Evolutionary conservation across 1,284 basidiomycete genomes (phyloP).

Genomic region (Somion occarium): DNA sequence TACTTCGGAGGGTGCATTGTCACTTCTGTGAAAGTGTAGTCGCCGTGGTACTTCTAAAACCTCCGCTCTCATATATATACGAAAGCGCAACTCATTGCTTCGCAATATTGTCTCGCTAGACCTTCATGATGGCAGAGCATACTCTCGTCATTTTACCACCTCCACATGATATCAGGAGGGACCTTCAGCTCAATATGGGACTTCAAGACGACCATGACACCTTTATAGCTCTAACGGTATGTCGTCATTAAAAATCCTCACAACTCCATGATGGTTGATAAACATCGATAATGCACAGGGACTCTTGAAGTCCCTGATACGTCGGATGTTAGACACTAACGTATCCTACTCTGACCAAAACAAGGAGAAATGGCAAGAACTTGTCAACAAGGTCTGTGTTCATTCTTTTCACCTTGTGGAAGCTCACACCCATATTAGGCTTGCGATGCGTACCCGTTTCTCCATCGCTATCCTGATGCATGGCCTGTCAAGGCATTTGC

Average conservation of each 20-base stretch:
- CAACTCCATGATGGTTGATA: too few relatives aligned
- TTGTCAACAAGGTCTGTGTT: not conserved
- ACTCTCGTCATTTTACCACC: too few relatives aligned
- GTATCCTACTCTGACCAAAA: not conserved
- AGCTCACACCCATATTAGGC: not conserved
- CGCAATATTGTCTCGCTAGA: too few relatives aligned
- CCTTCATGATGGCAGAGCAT: too few relatives aligned
- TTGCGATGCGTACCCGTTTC: not conserved
- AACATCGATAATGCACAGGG: too few relatives aligned
- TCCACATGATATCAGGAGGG: not conserved
- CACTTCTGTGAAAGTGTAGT: too few relatives aligned
- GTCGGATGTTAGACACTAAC: not conserved
- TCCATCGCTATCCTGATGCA: not conserved
- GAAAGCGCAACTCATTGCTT: too few relatives aligned
- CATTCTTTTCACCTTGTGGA: too few relatives aligned
- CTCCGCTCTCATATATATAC: too few relatives aligned
- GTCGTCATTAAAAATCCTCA: not conserved
- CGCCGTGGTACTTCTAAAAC: too few relatives aligned
- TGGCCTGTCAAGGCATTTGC: conserved; percentile 3
- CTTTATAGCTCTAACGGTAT: not conserved
- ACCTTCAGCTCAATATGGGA: not conserved
- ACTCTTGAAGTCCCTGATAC: not conserved
- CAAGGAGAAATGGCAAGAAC: not conserved
- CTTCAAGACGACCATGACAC: not conserved
- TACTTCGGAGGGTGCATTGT: too few relatives aligned